Percentiles rank a stretch among this genome's conserved stretches.
Conservation (phyloP, 257 asterid species). For the Przewalskia tangutica region DNA sequence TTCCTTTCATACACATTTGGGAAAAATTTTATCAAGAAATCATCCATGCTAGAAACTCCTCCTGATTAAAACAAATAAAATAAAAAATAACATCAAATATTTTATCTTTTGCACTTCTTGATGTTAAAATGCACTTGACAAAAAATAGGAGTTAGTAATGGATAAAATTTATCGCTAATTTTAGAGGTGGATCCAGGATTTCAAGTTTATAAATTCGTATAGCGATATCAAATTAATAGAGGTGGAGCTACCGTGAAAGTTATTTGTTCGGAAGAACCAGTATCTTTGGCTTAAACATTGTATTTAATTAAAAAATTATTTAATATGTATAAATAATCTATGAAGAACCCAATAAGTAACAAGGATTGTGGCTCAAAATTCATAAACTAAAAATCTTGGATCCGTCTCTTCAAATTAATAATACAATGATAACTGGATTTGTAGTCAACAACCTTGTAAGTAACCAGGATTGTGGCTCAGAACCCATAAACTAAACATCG, state of each 20-base stretch:
- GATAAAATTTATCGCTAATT: background rate
- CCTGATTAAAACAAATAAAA: constrained; percentile 22
- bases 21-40: constrained; percentile 35
- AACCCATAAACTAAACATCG: too few relatives aligned
- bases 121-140: too few relatives aligned
- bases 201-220: too few relatives aligned
- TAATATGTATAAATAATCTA: too few relatives aligned
- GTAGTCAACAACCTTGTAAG: too few relatives aligned
- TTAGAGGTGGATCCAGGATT: too few relatives aligned
- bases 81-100: background rate
- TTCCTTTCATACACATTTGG: constrained; percentile 32
- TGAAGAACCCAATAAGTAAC: too few relatives aligned
- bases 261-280: background rate
- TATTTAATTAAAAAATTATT: too few relatives aligned
- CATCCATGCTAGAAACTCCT: constrained; percentile 56
- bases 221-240: too few relatives aligned
- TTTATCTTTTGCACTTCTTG: background rate
- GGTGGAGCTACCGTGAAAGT: too few relatives aligned
- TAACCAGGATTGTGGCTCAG: too few relatives aligned
- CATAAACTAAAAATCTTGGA: background rate
- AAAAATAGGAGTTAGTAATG: background rate
- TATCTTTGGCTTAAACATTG: background rate
- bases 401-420: background rate
- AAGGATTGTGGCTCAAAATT: background rate
- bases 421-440: background rate